Evolutionary conservation across 2,329 filamentous ascomycete genomes (phyloP).

Genomic region (Colletotrichum lentis): DNA sequence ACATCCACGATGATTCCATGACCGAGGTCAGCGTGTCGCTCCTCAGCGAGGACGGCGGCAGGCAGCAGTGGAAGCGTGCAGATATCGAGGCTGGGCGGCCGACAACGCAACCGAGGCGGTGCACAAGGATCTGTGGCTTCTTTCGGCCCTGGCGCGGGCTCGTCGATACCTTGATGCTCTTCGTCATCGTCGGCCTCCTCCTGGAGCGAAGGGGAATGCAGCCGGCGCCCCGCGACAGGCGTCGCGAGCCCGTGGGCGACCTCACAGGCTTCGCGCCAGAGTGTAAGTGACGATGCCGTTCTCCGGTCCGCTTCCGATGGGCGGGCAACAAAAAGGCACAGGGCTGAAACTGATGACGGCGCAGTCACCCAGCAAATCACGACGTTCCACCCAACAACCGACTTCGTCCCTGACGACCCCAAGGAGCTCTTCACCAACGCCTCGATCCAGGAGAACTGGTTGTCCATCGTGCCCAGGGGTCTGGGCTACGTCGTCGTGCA

Average conservation of each 20-base stretch:
- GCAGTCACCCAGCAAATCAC: constrained; percentile 52
- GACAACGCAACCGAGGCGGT: neutral
- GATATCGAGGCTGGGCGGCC: constrained; percentile 16
- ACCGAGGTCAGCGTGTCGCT: constrained; percentile 33
- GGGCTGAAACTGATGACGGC: neutral
- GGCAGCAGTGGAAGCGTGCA: constrained; percentile 19
- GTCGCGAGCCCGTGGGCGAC: constrained; percentile 49
- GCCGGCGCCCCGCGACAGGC: constrained; percentile 33
- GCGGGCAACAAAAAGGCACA: too few relatives aligned
- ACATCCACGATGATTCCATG: constrained; percentile 20
- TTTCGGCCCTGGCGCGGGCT: constrained; percentile 41
- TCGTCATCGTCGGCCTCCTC: constrained; percentile 49
- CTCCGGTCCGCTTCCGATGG: too few relatives aligned
- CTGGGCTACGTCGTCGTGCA: constrained; percentile 52
- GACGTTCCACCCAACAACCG: constrained; percentile 49
- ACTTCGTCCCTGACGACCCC: constrained; percentile 50
- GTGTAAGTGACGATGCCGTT: constrained; percentile 41
- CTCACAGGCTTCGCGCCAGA: constrained; percentile 52
- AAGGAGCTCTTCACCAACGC: constrained; percentile 51
- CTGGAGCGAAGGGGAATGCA: constrained; percentile 43
- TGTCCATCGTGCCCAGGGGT: constrained; percentile 51
- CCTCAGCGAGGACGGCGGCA: constrained; percentile 23
- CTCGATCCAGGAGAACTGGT: constrained; percentile 48
- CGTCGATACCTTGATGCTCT: constrained; percentile 48
- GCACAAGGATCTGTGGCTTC: constrained; percentile 5